These are phyloP conservation scores for Fusarium devonianum DNA, from an alignment of 2,329 filamentous ascomycete species.

Conservation along the genomic window DNA sequence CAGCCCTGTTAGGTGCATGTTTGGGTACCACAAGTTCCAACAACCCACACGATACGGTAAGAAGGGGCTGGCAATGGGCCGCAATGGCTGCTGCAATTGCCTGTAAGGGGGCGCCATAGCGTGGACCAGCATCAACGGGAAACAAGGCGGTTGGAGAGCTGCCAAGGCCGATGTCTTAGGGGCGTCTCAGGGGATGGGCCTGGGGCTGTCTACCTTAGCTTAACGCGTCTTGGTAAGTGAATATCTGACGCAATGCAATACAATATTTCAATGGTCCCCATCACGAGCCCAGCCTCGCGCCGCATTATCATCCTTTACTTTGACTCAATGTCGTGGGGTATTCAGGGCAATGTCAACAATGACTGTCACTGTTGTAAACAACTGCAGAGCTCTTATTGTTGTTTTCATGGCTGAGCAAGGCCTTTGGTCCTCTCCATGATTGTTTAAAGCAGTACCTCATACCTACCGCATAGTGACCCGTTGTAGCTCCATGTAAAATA, in stretches of 20 bases:
- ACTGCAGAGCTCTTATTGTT: too few relatives aligned
- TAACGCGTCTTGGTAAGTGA: slow-evolving; percentile 26
- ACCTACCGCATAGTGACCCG: too few relatives aligned
- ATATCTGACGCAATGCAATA: slow-evolving; percentile 21
- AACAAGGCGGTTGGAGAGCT: slow-evolving; percentile 14
- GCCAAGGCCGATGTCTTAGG: slow-evolving; percentile 16
- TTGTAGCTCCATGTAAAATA: background rate
- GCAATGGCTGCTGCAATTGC: slow-evolving; percentile 18
- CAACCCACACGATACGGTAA: too few relatives aligned
- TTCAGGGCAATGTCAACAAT: background rate
- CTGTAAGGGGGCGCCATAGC: slow-evolving; percentile 33
- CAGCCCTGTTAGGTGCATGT: slow-evolving; percentile 25
- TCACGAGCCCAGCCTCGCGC: slow-evolving; percentile 16
- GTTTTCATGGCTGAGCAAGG: too few relatives aligned
- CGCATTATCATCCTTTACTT: background rate
- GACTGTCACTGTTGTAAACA: background rate
- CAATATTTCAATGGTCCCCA: background rate
- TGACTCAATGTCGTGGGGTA: background rate
- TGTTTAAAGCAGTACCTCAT: too few relatives aligned
- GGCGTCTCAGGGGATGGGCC: slow-evolving; percentile 12
- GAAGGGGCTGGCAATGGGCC: slow-evolving; percentile 26
- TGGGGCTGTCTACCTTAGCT: background rate
- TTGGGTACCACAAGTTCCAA: slow-evolving; percentile 6
- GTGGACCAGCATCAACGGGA: slow-evolving; percentile 16
- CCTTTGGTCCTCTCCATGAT: too few relatives aligned